Conservation (phyloP, 2,329 filamentous ascomycete genomes). For the Claviceps paspali region DNA sequence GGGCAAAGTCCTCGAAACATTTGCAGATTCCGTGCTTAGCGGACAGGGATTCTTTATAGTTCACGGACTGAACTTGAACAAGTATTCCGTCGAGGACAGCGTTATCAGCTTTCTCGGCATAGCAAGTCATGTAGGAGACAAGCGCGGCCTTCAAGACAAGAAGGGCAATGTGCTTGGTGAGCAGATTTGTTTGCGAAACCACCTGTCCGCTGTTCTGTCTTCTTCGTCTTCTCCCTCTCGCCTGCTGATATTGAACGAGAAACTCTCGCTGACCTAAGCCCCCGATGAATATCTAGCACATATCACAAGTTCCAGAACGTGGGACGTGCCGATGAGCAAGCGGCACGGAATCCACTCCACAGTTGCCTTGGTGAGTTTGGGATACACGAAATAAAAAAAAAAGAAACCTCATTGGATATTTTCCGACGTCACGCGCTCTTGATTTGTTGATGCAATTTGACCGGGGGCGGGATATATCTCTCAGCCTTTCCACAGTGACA, state of each 20-base stretch:
- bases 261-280: too few relatives aligned
- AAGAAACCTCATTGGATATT: neutral
- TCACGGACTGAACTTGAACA: constrained; percentile 32
- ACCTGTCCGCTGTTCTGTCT: neutral
- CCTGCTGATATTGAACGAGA: too few relatives aligned
- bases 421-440: neutral
- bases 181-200: neutral
- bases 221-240: neutral
- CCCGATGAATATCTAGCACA: constrained; percentile 26
- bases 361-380: constrained; percentile 22
- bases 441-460: too few relatives aligned
- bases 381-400: neutral
- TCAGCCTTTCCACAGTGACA: constrained; percentile 35
- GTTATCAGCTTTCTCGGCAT: constrained; percentile 40
- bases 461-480: neutral
- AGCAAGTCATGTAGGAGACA: constrained; percentile 38
- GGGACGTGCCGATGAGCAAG: constrained; percentile 26
- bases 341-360: constrained; percentile 37
- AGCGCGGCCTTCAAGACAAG: constrained; percentile 34
- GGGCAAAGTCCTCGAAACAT: constrained; percentile 17
- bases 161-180: constrained; percentile 32
- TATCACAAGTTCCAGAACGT: constrained; percentile 30
- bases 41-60: constrained; percentile 38
- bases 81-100: constrained; percentile 37
- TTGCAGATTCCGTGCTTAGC: constrained; percentile 21